A percentile compares a stretch with the other conserved stretches of the same genome.
Conservation (phyloP, 2,329 filamentous ascomycete genomes). For the Calonectria hongkongensis region DNA sequence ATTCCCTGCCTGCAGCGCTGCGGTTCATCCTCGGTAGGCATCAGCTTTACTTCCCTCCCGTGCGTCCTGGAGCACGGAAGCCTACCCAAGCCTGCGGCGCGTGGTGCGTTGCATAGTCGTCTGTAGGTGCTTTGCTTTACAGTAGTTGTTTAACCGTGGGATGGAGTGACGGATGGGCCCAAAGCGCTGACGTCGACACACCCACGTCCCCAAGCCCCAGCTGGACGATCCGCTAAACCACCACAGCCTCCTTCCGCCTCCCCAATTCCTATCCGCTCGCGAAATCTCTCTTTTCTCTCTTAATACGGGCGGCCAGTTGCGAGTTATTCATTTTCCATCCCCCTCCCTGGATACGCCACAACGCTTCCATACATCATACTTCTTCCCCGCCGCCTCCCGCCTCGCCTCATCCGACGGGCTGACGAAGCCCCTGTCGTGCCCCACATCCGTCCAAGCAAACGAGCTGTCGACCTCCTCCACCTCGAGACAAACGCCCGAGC, state of each 20-base stretch:
- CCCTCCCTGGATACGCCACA: conserved; percentile 49
- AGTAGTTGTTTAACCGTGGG: conserved; percentile 36
- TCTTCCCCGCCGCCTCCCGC: conserved; percentile 46
- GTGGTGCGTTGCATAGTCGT: conserved; percentile 31
- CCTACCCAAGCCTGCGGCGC: conserved; percentile 20
- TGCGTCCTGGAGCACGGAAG: conserved; percentile 27
- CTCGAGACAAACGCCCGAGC: conserved; percentile 49
- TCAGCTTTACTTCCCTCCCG: conserved; percentile 35
- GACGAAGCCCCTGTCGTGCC: conserved; percentile 57
- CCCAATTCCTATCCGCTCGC: conserved; percentile 47
- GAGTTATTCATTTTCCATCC: conserved; percentile 30
- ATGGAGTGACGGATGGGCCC: conserved; percentile 51
- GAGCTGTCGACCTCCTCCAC: conserved; percentile 53
- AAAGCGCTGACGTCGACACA: conserved; percentile 70
- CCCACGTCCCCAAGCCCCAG: conserved; percentile 58
- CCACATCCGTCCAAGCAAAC: conserved; percentile 53
- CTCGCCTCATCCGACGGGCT: conserved; percentile 54
- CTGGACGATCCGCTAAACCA: conserved; percentile 58
- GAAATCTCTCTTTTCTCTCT: conserved; percentile 47
- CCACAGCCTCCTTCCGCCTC: conserved; percentile 54
- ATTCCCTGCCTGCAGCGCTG: conserved; percentile 35
- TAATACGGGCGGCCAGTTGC: conserved; percentile 38
- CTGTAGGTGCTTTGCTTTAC: conserved; percentile 30
- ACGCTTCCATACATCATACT: conserved; percentile 46
- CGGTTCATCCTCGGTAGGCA: conserved; percentile 48